Conservation (phyloP, 177 flowering plant species). For the Telopea speciosissima region DNA sequence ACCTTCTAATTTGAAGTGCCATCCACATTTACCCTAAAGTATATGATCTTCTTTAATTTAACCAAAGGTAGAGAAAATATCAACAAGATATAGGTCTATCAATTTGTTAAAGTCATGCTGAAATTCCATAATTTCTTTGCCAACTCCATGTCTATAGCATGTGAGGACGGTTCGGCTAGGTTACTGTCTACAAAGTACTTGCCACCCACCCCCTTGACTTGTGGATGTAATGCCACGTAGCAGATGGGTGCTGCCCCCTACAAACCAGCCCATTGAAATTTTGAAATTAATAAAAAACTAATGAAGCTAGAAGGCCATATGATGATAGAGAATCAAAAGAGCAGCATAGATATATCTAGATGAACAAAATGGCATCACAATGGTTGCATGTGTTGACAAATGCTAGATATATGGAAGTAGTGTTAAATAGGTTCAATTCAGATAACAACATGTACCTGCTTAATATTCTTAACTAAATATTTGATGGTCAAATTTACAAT, state of each 20-base stretch:
- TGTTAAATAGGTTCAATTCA: neutral
- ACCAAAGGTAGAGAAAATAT: neutral
- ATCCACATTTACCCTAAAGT: too few relatives aligned
- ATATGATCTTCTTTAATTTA: too few relatives aligned
- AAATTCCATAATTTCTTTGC: conserved; percentile 32
- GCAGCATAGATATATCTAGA: too few relatives aligned
- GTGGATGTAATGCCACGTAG: conserved; percentile 28
- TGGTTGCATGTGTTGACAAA: neutral
- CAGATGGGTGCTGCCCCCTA: conserved; percentile 31
- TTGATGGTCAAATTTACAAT: neutral
- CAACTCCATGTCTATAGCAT: conserved; percentile 21
- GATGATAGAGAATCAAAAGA: neutral
- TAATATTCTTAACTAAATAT: neutral
- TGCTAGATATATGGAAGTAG: neutral
- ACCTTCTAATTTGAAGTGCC: too few relatives aligned
- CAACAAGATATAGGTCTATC: neutral
- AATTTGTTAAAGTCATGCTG: conserved; percentile 18
- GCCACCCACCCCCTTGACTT: conserved; percentile 21
- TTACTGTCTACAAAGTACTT: conserved; percentile 23
- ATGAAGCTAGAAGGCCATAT: neutral
- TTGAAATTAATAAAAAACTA: neutral
- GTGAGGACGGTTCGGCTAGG: conserved; percentile 13
- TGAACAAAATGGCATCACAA: too few relatives aligned
- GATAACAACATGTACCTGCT: neutral
- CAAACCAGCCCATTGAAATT: neutral